Percentiles rank a stretch among this genome's conserved stretches.
These are phyloP conservation scores for Didymella pinodella DNA, from an alignment of 2,329 filamentous ascomycete species.

Conservation along the genomic window DNA sequence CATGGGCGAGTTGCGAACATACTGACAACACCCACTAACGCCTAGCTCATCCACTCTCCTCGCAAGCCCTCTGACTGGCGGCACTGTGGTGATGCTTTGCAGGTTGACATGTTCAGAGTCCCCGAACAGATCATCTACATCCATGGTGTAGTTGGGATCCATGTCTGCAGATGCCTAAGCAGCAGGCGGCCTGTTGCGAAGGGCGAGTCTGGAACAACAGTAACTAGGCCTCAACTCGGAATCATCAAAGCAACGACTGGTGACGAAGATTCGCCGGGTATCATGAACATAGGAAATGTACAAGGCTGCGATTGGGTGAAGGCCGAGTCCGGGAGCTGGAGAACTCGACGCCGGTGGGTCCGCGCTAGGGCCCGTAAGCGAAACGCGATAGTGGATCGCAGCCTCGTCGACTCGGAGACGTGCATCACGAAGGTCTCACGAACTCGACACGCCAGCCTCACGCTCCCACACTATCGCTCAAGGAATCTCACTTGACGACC, in stretches of 20 bases:
- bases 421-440: conserved; percentile 23
- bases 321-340: conserved; percentile 19
- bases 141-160: conserved; percentile 55
- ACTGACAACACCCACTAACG: conserved; percentile 81
- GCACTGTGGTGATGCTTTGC: conserved; percentile 61
- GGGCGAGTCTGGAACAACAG: background rate
- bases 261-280: conserved; percentile 29
- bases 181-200: conserved; percentile 7
- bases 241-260: conserved; percentile 11
- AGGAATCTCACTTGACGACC: background rate
- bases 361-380: conserved; percentile 19
- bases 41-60: conserved; percentile 80
- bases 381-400: conserved; percentile 17
- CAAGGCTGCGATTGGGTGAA: conserved; percentile 19
- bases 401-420: conserved; percentile 19
- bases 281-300: conserved; percentile 28
- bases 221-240: background rate
- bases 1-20: conserved; percentile 51
- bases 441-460: conserved; percentile 17
- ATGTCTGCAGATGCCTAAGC: conserved; percentile 58
- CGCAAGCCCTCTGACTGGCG: conserved; percentile 71
- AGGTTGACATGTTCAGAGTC: conserved; percentile 66
- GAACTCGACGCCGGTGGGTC: conserved; percentile 24
- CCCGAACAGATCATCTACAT: conserved; percentile 57
- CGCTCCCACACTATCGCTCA: conserved; percentile 2